Evolutionary conservation across 1,284 basidiomycete genomes (phyloP), one percentile per base, ranked within the genome.

Genomic region (Leccinum pachyderme): DNA sequence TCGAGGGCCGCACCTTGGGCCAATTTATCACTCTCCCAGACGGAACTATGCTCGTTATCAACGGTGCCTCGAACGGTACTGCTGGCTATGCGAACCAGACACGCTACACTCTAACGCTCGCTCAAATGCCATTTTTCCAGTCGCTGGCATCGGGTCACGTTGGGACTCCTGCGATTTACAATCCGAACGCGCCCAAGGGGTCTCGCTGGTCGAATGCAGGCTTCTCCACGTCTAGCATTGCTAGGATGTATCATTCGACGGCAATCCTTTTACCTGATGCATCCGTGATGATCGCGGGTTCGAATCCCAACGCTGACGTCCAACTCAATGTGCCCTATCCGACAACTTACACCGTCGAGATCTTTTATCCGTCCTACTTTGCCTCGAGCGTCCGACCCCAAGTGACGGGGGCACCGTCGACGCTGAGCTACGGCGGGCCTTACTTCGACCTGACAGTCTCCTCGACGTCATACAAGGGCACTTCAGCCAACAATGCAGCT

Each of bases 241-340:
- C 90, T 51, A 81, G 92, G 57, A 75, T 95, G 63, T 95, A 95
- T 73, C 93, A 95, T 74, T 93, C 91, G 2, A 83, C 84, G 2
- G 91, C 91, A 15, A 78, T 95, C 28, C 82, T 96, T 24, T 83
- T 97, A n/a, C 86, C 93, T 5, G 93, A 95, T 65, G 91, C 82
- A 1, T 91, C 89, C 2, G 86, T 98, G 39, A 72, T 96, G 58
- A 81, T 96, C 59, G 91, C 91, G 49, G 94, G 95, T 12, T 93
- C 91, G 35, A 96, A 96, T 74, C 93, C 93, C n/a, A 95, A 95
- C 68, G 79, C 89, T 51, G 93, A 97, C 62, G 91, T 86, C 59
- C 85, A 89, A 61, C 59, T 77, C 7, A 73, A 74, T n/a, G 80
- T 83, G 24, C 66, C 79, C 49, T 97, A 84, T 79, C 88, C 90